Evolutionary conservation across 805 yeast genomes (phyloP).

Genomic region (Pichia ethanolica): DNA sequence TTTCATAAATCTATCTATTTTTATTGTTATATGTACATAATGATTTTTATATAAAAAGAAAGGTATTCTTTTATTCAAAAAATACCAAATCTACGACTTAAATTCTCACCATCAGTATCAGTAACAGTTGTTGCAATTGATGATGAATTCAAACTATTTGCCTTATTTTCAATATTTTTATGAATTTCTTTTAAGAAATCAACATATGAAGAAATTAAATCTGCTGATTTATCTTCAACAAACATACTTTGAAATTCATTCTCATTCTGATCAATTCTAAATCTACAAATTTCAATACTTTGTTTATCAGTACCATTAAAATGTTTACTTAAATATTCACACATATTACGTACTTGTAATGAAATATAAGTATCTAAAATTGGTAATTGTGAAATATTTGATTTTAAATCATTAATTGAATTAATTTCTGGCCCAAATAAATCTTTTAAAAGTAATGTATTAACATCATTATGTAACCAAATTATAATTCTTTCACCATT

Average conservation of each 20-base stretch:
- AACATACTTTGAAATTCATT: conserved; percentile 49
- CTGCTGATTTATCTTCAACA: conserved; percentile 63
- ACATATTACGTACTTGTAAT: conserved; percentile 54
- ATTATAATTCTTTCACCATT: conserved; percentile 54
- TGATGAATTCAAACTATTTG: conserved; percentile 20
- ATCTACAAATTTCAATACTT: conserved; percentile 55
- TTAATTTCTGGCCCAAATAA: conserved; percentile 55
- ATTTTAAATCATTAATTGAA: conserved; percentile 38
- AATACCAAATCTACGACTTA: conserved; percentile 10
- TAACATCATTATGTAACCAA: conserved; percentile 65
- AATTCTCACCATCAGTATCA: conserved; percentile 10
- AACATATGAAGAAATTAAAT: conserved; percentile 47
- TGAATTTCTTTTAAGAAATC: conserved; percentile 69
- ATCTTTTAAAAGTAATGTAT: conserved; percentile 61
- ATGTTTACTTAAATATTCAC: conserved; percentile 44
- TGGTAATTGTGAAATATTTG: conserved; percentile 55
- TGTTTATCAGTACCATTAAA: conserved; percentile 32
- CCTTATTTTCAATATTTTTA: conserved; percentile 45
- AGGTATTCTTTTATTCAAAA: neutral
- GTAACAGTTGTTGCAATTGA: neutral
- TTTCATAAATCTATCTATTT: no score
- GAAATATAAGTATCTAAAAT: conserved; percentile 62
- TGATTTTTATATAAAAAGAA: no score
- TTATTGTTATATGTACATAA: no score
- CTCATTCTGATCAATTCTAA: conserved; percentile 56